Conservation (phyloP, 176 grass and related monocot genomes). For the Oryza glumipatula region DNA sequence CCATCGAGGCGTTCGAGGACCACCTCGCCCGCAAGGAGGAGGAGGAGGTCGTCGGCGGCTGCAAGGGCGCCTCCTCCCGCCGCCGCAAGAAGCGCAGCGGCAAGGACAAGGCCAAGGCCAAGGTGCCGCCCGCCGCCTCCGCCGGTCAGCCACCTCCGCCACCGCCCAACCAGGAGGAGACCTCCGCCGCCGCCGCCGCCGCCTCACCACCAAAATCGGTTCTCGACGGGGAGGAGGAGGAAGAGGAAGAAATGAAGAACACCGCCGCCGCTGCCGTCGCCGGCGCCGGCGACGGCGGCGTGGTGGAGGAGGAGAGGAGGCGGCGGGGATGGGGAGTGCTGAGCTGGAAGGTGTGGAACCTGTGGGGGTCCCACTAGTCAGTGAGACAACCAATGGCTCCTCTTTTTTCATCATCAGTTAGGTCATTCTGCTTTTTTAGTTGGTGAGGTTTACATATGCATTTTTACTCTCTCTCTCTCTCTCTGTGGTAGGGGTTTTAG, state of each 20-base stretch:
- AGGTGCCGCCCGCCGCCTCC: slow-evolving; percentile 23
- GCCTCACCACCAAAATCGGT: not conserved
- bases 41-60: slow-evolving; percentile 31
- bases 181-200: not conserved
- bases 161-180: slow-evolving; percentile 13
- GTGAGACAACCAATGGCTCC: not conserved
- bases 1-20: slow-evolving; percentile 82
- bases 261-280: not conserved
- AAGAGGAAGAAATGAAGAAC: not conserved
- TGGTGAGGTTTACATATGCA: slow-evolving; percentile 18
- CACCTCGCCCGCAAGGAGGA: slow-evolving; percentile 46
- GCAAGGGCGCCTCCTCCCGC: not conserved
- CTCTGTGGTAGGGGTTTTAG: not conserved
- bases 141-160: not conserved
- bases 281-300: not conserved
- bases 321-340: slow-evolving; percentile 55
- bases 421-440: not conserved
- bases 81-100: slow-evolving; percentile 45
- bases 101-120: slow-evolving; percentile 15
- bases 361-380: slow-evolving; percentile 49
- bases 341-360: slow-evolving; percentile 34
- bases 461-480: not conserved
- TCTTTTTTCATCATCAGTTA: not conserved
- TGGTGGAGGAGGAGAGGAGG: slow-evolving; percentile 50
- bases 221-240: not conserved